Percentiles rank a stretch among this genome's conserved stretches.
Evolutionary conservation across 2,329 filamentous ascomycete species (phyloP).

Genomic region (Fusarium tricinctum): DNA sequence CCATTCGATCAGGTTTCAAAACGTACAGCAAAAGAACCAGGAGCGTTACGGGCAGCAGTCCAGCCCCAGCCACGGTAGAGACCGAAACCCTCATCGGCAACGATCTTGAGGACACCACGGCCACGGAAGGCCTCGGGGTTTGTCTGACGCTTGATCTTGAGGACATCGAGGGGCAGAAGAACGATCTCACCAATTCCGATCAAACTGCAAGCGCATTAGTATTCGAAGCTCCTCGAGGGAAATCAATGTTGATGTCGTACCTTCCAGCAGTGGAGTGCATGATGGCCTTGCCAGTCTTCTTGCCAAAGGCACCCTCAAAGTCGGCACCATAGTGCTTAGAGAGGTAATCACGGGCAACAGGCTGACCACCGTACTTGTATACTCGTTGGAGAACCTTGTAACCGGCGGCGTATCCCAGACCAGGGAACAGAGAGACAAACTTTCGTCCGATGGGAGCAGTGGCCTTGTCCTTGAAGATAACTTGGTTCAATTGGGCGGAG

Average conservation of each 20-base stretch:
- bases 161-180: constrained; percentile 91
- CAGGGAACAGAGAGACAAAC: constrained; percentile 96
- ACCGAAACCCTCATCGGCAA: constrained; percentile 94
- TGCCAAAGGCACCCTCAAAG: constrained; percentile 92
- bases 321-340: constrained; percentile 81
- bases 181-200: constrained; percentile 99
- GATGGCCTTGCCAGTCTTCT: constrained; percentile 97
- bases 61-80: constrained; percentile 97
- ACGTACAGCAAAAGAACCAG: constrained; percentile 93
- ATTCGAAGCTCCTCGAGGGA: background rate
- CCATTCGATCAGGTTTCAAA: background rate
- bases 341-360: constrained; percentile 92
- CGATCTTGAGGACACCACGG: constrained; percentile 89
- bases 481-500: constrained; percentile 79
- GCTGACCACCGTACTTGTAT: constrained; percentile 99
- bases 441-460: constrained; percentile 77
- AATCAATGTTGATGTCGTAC: constrained; percentile 58
- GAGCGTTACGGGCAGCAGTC: constrained; percentile 97
- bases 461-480: constrained; percentile 95
- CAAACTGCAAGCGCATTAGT: constrained; percentile 68
- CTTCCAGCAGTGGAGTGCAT: constrained; percentile 97
- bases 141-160: constrained; percentile 99
- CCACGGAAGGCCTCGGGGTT: constrained; percentile 98
- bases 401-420: constrained; percentile 94
- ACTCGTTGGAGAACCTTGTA: constrained; percentile 98